These are phyloP conservation scores for Kokia cookei DNA, from an alignment of 441 rosid species.

Conservation along the genomic window DNA sequence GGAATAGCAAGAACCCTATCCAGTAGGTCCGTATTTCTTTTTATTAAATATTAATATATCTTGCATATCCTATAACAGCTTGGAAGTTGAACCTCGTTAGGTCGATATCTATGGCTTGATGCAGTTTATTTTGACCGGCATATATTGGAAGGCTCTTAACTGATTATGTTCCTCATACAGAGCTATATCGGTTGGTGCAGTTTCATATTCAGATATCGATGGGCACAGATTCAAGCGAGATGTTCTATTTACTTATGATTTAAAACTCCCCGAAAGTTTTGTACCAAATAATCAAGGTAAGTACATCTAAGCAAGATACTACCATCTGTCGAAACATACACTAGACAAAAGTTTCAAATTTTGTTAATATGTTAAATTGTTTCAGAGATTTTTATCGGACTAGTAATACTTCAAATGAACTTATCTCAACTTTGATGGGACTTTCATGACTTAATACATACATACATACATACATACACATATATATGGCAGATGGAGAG, in stretches of 20 bases:
- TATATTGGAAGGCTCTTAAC: not conserved
- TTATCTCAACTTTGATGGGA: not conserved
- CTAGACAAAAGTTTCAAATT: not conserved
- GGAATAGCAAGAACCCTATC: conserved; percentile 63
- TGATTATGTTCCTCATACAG: conserved; percentile 26
- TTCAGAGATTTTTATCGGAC: not conserved
- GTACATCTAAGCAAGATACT: not conserved
- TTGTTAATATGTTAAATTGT: not conserved
- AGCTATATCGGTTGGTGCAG: conserved; percentile 76
- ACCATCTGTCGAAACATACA: not conserved
- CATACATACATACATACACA: no score
- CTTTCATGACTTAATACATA: not conserved
- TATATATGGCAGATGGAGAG: conserved; percentile 65
- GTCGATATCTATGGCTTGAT: not conserved
- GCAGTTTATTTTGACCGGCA: not conserved
- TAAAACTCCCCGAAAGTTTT: conserved; percentile 62
- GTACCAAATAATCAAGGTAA: conserved; percentile 56
- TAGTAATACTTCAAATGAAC: not conserved
- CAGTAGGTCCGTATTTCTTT: conserved; percentile 24
- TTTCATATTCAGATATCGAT: conserved; percentile 67
- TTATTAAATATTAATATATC: not conserved
- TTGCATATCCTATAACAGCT: not conserved
- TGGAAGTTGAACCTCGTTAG: not conserved
- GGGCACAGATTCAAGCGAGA: conserved; percentile 66
- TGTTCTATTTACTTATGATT: conserved; percentile 80